These are phyloP conservation scores for Brettanomyces bruxellensis DNA, from an alignment of 805 yeast genomes.

Conservation along the genomic window DNA sequence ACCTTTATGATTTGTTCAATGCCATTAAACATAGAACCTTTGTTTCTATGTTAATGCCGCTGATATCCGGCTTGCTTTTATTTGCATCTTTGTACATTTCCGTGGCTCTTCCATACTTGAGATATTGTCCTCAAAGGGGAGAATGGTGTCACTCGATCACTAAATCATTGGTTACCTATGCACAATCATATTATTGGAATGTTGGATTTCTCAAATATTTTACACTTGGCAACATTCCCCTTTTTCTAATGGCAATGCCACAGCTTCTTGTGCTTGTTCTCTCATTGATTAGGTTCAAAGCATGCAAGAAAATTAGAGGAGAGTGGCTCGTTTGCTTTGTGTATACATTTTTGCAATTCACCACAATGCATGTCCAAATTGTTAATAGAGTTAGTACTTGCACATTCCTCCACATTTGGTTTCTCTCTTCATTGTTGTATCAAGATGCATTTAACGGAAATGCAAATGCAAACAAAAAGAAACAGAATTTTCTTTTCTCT, in stretches of 20 bases:
- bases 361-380: conserved; percentile 79
- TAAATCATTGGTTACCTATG: conserved; percentile 58
- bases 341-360: conserved; percentile 41
- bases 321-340: conserved; percentile 32
- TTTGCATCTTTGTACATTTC: conserved; percentile 35
- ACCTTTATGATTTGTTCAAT: conserved; percentile 43
- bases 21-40: conserved; percentile 1
- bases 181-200: conserved; percentile 80
- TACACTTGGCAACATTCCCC: conserved; percentile 73
- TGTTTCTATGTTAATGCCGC: conserved; percentile 18
- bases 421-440: conserved; percentile 26
- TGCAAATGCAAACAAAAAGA: conserved; percentile 10
- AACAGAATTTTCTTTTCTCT: conserved; percentile 12
- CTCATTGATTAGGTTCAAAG: conserved; percentile 31
- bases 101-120: conserved; percentile 43
- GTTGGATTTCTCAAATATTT: conserved; percentile 77
- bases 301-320: conserved; percentile 24
- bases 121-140: conserved; percentile 62
- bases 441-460: not conserved
- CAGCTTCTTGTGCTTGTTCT: conserved; percentile 37
- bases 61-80: conserved; percentile 50
- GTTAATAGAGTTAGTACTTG: conserved; percentile 72
- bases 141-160: conserved; percentile 63
- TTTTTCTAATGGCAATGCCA: conserved; percentile 72
- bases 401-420: conserved; percentile 72